Conservation (phyloP, 2,329 filamentous ascomycete genomes). For the Parastagonospora avenae region DNA sequence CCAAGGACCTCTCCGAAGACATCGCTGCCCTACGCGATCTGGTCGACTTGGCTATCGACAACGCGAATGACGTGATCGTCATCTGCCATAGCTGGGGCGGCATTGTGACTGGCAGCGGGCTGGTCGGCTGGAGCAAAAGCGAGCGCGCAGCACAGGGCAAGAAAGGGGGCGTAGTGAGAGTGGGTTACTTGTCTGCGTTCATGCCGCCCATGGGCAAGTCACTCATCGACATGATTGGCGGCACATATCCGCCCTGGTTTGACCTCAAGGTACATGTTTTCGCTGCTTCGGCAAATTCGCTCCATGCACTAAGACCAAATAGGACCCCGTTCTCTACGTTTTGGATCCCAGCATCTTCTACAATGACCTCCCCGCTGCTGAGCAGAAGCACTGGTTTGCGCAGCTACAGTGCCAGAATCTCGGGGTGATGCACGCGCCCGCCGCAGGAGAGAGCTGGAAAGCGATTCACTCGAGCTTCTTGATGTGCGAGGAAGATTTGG, state of each 20-base stretch:
- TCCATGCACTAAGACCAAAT: too few species aligned
- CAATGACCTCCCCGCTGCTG: conserved; percentile 33
- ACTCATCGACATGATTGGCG: conserved; percentile 34
- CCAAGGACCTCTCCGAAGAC: conserved; percentile 40
- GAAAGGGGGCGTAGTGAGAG: conserved; percentile 46
- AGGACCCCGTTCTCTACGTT: conserved; percentile 5
- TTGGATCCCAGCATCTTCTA: conserved; percentile 23
- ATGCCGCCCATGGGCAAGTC: conserved; percentile 42
- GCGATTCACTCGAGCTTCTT: conserved; percentile 45
- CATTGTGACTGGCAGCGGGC: conserved; percentile 44
- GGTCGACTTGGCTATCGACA: conserved; percentile 45
- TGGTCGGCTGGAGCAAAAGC: conserved; percentile 41
- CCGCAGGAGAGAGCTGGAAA: conserved; percentile 40
- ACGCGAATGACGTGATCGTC: conserved; percentile 50
- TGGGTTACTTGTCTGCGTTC: conserved; percentile 47
- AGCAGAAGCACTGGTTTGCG: conserved; percentile 28
- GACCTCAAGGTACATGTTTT: conserved; percentile 28
- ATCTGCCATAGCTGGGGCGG: conserved; percentile 54
- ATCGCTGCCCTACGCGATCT: conserved; percentile 39
- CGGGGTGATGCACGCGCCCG: conserved; percentile 30
- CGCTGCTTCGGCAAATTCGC: too few species aligned
- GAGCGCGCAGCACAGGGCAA: conserved; percentile 42
- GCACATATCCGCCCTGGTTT: conserved; percentile 31
- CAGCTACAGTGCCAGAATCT: too few species aligned
- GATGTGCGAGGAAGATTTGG: conserved; percentile 44